Percentiles rank a stretch among this genome's conserved stretches.
These are phyloP conservation scores for Bipolaris bicolor DNA, from an alignment of 2,329 filamentous ascomycete genomes.

Conservation along the genomic window DNA sequence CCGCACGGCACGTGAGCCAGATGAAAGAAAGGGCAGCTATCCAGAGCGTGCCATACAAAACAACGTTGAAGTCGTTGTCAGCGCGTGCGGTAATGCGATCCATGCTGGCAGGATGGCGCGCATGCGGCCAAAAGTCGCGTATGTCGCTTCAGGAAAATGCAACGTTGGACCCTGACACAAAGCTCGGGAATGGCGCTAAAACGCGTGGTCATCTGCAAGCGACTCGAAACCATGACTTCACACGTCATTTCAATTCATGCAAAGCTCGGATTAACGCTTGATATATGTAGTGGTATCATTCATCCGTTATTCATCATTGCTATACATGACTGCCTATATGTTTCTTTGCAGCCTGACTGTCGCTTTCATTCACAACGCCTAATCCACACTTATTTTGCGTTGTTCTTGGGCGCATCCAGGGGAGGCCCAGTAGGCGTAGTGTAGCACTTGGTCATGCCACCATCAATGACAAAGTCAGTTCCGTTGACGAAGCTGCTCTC, in stretches of 20 bases:
- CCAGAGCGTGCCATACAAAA: conserved; percentile 30
- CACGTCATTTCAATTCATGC: not conserved
- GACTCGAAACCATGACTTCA: conserved; percentile 3
- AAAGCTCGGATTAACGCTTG: not conserved
- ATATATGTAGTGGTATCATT: not conserved
- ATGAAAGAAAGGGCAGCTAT: conserved; percentile 30
- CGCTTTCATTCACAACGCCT: not conserved
- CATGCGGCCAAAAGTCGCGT: conserved; percentile 10
- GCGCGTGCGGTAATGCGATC: conserved; percentile 32
- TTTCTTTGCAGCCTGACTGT: not conserved
- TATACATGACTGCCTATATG: not conserved
- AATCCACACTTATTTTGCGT: conserved; percentile 32
- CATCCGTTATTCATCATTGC: not conserved
- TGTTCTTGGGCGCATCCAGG: conserved; percentile 60
- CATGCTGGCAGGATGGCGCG: conserved; percentile 25
- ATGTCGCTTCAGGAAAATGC: conserved; percentile 6
- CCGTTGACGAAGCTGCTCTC: conserved; percentile 91
- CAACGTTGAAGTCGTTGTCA: conserved; percentile 30
- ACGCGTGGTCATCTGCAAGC: conserved; percentile 28
- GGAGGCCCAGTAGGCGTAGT: conserved; percentile 66
- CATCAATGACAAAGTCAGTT: conserved; percentile 92
- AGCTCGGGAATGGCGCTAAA: conserved; percentile 8
- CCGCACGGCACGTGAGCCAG: conserved; percentile 35
- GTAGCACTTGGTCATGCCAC: conserved; percentile 92
- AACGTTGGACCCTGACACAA: conserved; percentile 12